phyloP scores from a whole-genome alignment of 1,284 basidiomycete species.

The Xerocomus minutiporus region DNA sequence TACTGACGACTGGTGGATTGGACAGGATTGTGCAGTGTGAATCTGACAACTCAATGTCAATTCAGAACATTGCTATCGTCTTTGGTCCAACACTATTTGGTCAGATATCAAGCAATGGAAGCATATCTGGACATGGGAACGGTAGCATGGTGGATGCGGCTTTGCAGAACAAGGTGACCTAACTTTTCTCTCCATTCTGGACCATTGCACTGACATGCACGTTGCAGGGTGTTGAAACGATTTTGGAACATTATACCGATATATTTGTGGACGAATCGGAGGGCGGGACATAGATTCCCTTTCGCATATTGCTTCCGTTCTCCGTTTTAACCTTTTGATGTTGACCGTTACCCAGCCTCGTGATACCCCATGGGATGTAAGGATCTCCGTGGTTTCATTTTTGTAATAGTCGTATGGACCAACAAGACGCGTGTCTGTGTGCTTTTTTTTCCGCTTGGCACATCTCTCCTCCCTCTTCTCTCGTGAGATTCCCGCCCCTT shows the following conservation, averaged over 20 bases:
- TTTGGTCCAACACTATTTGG: slow-evolving; percentile 96
- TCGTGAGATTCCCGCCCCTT: neutral
- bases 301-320: neutral
- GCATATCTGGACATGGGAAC: slow-evolving; percentile 46
- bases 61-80: slow-evolving; percentile 92
- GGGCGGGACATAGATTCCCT: slow-evolving; percentile 22
- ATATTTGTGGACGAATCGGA: slow-evolving; percentile 74
- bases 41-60: slow-evolving; percentile 86
- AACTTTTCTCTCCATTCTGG: neutral
- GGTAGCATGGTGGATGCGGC: slow-evolving; percentile 52
- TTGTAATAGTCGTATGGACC: slow-evolving; percentile 9
- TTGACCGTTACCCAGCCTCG: slow-evolving; percentile 21
- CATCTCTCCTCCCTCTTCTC: neutral
- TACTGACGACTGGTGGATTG: slow-evolving; percentile 8
- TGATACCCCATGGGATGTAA: slow-evolving; percentile 21
- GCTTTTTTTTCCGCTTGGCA: neutral
- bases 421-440: neutral
- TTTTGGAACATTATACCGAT: slow-evolving; percentile 74
- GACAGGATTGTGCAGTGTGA: slow-evolving; percentile 71
- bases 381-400: slow-evolving; percentile 10
- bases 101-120: slow-evolving; percentile 35
- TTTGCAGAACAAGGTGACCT: slow-evolving; percentile 47
- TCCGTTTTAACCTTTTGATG: neutral
- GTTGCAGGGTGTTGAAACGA: slow-evolving; percentile 70
- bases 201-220: slow-evolving; percentile 13